These are phyloP conservation scores for Pyrenophora teres DNA, from an alignment of 2,329 filamentous ascomycete species.

Conservation along the genomic window DNA sequence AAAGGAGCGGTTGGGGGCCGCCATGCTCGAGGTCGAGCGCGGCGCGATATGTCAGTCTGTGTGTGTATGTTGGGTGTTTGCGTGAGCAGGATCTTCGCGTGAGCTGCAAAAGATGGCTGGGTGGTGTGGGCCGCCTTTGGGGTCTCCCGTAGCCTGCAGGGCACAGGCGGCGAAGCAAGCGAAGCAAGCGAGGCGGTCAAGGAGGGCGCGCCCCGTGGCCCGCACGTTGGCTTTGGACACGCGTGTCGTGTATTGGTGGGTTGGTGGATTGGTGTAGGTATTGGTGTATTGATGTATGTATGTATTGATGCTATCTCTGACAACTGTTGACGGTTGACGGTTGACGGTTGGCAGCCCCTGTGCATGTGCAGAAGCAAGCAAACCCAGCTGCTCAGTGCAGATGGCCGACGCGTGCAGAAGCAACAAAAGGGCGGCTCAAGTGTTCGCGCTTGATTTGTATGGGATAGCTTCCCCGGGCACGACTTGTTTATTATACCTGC, in stretches of 20 bases:
- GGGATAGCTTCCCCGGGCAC: too few relatives aligned
- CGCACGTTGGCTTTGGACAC: conserved; percentile 4
- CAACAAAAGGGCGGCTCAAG: not conserved
- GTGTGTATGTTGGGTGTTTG: conserved; percentile 17
- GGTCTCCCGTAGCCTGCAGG: conserved; percentile 13
- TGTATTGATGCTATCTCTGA: not conserved
- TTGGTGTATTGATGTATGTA: too few relatives aligned
- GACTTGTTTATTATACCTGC: too few relatives aligned
- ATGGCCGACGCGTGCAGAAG: not conserved
- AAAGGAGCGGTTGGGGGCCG: conserved; percentile 44
- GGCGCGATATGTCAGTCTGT: conserved; percentile 20
- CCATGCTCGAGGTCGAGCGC: conserved; percentile 28
- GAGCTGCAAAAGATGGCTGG: conserved; percentile 5
- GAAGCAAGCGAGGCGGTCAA: conserved; percentile 12
- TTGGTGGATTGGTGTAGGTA: too few relatives aligned
- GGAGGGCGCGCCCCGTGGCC: conserved; percentile 9
- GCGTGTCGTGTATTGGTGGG: conserved; percentile 1
- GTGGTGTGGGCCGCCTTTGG: conserved; percentile 11
- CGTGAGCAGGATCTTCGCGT: conserved; percentile 14
- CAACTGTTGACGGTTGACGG: too few relatives aligned
- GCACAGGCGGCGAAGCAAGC: conserved; percentile 5
- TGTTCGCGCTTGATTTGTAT: too few relatives aligned
- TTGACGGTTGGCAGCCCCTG: too few relatives aligned
- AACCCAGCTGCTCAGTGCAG: too few relatives aligned
- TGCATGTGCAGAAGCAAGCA: too few relatives aligned